Conservation (phyloP, 1,284 basidiomycete genomes). For the Marasmius tenuissimus region DNA sequence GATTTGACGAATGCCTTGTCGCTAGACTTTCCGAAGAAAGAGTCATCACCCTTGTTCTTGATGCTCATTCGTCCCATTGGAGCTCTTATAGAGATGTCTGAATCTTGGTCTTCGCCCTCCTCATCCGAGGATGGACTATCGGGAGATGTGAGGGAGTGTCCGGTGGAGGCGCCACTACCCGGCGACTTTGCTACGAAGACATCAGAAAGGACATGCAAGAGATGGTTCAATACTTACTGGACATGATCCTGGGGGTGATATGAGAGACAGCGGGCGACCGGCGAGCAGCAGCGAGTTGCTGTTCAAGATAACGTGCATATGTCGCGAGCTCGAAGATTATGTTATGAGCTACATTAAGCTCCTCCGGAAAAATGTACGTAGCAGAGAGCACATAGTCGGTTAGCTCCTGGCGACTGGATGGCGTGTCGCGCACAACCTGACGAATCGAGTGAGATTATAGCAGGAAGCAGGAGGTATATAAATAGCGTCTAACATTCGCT, state of each 20-base stretch:
- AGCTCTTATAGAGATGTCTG: constrained; percentile 14
- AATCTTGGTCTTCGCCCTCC: constrained; percentile 5
- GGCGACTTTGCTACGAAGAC: neutral
- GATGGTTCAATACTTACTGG: neutral
- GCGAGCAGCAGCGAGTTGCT: constrained; percentile 1
- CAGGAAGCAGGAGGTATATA: too few species aligned
- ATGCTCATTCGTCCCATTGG: constrained; percentile 11
- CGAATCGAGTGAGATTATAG: neutral
- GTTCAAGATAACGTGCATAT: constrained; percentile 9
- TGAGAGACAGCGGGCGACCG: neutral
- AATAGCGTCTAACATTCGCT: neutral
- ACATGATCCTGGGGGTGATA: neutral
- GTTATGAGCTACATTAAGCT: neutral
- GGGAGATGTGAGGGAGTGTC: neutral
- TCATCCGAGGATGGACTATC: neutral
- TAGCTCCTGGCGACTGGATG: neutral
- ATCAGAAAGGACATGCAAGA: neutral
- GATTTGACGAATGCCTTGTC: constrained; percentile 46
- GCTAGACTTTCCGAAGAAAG: constrained; percentile 60
- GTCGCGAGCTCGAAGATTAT: constrained; percentile 6
- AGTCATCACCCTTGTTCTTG: constrained; percentile 21
- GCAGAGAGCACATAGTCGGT: neutral
- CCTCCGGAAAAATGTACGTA: constrained; percentile 14
- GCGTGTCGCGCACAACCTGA: neutral
- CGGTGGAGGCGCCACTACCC: neutral